These are phyloP conservation scores for Wickerhamomyces rabaulensis DNA, from an alignment of 805 yeast species.

Conservation along the genomic window DNA sequence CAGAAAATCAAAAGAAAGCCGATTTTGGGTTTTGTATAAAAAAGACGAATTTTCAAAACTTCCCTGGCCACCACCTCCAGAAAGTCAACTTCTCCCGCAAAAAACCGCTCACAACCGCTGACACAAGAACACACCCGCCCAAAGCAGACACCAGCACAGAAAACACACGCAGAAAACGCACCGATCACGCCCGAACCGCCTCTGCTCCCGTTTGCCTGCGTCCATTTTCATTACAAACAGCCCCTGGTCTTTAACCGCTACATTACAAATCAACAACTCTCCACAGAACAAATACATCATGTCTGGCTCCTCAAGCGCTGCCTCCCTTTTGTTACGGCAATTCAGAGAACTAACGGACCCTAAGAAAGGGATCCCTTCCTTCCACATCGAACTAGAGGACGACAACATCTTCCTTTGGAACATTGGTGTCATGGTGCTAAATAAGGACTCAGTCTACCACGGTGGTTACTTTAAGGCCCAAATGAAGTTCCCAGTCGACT, in stretches of 20 bases:
- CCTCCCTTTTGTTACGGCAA: slow-evolving; percentile 87
- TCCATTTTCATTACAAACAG: neutral
- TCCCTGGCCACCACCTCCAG: neutral
- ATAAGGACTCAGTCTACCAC: slow-evolving; percentile 83
- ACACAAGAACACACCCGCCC: neutral
- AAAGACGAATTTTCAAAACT: neutral
- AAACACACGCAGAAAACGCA: neutral
- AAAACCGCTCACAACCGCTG: neutral
- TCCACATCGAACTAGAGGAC: slow-evolving; percentile 64
- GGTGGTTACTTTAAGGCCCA: slow-evolving; percentile 95
- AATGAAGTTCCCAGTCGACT: slow-evolving; percentile 88
- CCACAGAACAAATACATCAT: neutral
- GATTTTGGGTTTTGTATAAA: neutral
- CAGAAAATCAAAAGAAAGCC: neutral
- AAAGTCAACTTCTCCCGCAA: neutral
- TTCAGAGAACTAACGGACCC: slow-evolving; percentile 92
- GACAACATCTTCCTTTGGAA: slow-evolving; percentile 68
- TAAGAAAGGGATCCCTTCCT: slow-evolving; percentile 67
- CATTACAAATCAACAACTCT: neutral
- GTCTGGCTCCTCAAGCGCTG: slow-evolving; percentile 41
- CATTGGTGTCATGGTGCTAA: slow-evolving; percentile 87
- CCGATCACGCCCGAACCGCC: neutral
- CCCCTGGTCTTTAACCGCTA: neutral
- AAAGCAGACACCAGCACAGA: no score
- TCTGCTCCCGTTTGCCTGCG: neutral